Evolutionary conservation across 495 filamentous ascomycete species (phyloP), one percentile per base, ranked within the genome.

Genomic region (Penicillium egyptiacum): DNA sequence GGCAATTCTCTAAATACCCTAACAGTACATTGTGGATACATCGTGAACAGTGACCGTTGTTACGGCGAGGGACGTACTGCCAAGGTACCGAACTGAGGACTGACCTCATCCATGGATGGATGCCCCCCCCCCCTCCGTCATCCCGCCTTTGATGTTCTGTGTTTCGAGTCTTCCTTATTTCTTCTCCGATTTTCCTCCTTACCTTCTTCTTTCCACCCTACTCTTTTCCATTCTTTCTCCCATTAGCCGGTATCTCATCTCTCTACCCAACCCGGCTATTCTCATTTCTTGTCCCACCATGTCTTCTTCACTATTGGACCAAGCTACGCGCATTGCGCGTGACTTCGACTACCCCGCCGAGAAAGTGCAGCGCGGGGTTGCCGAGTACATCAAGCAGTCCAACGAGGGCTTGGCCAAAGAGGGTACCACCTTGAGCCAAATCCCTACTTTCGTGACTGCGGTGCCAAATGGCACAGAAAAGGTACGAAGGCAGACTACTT

Each of bases 381-480:
- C 83, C 46, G 91, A 96, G 65, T 98, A 96, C 63, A 82, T 96
- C 46, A 78, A 81, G 56, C 82, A 97, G 78, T 90, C 96, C 83
- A 85, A 86, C 52, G 89, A 95, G 81, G 94, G 90, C n/a, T 73
- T 95, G 66, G 70, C 84, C 45, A 87, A 89, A 68, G 83, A 90
- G 64, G 86, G 86, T 45, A 84, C 89, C 3, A 89, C 87, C 52
- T 74, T 98, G 81, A 90, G 86, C 73, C 95, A 98, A 77, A 98
- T 98, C 64, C 94, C 94, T 1, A 96, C 94, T 22, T 98, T 93
- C 69, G 93, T 98, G 39, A 97, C 94, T 2, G 85, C 82, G 10
- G 95, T 98, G 4, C 95, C 94, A 60, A 96, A 98, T 83, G 94
- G 94, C 59, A 96, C 92, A 3, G 94, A 98, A 68, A 96, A 96